Evolutionary conservation across 2,329 filamentous ascomycete species (phyloP), one percentile per base, ranked within the genome.

Genomic region (Pseudogymnoascus sp.): DNA sequence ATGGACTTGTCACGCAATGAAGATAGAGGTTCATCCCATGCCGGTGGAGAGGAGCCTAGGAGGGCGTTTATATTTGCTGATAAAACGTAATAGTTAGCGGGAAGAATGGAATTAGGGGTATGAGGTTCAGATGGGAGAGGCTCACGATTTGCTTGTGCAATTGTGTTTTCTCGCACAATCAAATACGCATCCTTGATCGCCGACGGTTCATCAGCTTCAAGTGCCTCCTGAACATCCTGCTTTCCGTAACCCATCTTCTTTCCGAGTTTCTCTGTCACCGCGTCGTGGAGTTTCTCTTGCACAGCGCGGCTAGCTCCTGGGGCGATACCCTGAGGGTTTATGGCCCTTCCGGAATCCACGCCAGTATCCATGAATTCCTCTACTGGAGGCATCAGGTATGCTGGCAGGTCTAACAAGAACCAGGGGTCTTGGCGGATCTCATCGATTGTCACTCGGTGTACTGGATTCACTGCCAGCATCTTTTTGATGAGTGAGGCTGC

Each of bases 181-280:
- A 97, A 88, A 78, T 97, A 99, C 1, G 95, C 95, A 77, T 99
- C 95, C 78, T 99, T 99, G 80, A 99, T 97, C 9, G 95, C 93
- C 64, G 93, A 97, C 11, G 95, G 95, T 74, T 99, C 95, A 62
- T 95, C 87, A 63, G 91, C 92, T 71, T 89, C 88, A 66, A 99
- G 80, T 21, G 95, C 93, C 75, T 97, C 95, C 73, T 97, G 90
- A 62, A 99, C 93, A 78, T 99, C 95, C 66, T 89, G 89, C 74
- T 91, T 93, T 37, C 89, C 92, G 74, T 99, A 99, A 65, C 95
- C 95, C 93, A 99, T 97, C 0, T 92, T 97, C 78, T 93, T 95
- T 71, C 93, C 95, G 62, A 99, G 88, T 80, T 97, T 97, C 65
- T 93, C 89, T 5, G 96, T 93, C 3, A 97, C 93, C 68, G 91